Conservation (phyloP, 2,329 filamentous ascomycete species). For the Penicillium sp. region DNA sequence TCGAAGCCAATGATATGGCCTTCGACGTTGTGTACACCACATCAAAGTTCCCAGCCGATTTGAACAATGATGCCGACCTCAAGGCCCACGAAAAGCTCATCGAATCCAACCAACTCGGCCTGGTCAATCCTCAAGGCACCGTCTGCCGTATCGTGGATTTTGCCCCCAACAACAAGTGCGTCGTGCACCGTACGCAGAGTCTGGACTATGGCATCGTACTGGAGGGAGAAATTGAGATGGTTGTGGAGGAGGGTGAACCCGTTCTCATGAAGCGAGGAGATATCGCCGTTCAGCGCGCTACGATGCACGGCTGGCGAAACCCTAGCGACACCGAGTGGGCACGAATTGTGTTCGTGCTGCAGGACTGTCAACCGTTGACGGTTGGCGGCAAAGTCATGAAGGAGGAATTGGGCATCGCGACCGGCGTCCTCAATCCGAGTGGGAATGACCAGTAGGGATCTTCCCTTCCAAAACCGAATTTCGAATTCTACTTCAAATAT, state of each 20-base stretch:
- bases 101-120: slow-evolving; percentile 27
- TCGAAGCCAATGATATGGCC: slow-evolving; percentile 29
- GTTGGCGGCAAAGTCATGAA: slow-evolving; percentile 20
- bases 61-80: slow-evolving; percentile 37
- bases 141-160: slow-evolving; percentile 49
- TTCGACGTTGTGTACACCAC: slow-evolving; percentile 43
- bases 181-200: slow-evolving; percentile 52
- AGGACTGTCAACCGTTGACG: slow-evolving; percentile 23
- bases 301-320: slow-evolving; percentile 54
- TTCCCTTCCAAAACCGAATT: neutral
- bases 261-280: slow-evolving; percentile 48
- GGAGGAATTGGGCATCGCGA: slow-evolving; percentile 24
- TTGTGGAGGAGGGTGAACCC: slow-evolving; percentile 50
- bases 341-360: slow-evolving; percentile 41
- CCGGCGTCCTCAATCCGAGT: slow-evolving; percentile 13
- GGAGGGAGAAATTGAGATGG: slow-evolving; percentile 51
- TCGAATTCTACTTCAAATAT: neutral
- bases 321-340: slow-evolving; percentile 46
- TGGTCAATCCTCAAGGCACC: slow-evolving; percentile 39
- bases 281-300: slow-evolving; percentile 53
- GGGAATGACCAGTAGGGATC: slow-evolving; percentile 10
- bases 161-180: slow-evolving; percentile 38
- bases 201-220: slow-evolving; percentile 54
- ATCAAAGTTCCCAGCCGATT: slow-evolving; percentile 32
- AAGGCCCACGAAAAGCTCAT: slow-evolving; percentile 28